phyloP scores from a whole-genome alignment of 2,329 filamentous ascomycete genomes.

The Colletotrichum spinosum region DNA sequence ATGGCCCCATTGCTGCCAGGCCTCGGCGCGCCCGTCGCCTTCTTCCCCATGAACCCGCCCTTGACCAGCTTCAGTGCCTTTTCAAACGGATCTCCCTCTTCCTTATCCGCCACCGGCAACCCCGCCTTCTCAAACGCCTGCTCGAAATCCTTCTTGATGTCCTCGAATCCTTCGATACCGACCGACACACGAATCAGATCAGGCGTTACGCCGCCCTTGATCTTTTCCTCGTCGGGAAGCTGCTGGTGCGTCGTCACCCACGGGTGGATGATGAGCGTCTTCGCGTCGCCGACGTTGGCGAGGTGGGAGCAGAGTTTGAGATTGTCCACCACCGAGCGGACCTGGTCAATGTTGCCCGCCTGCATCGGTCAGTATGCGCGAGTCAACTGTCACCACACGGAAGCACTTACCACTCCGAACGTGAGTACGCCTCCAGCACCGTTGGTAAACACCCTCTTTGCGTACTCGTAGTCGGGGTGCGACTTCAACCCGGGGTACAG shows the following conservation, averaged over 20 bases:
- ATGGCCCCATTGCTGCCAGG: conserved; percentile 30
- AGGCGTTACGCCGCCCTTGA: conserved; percentile 71
- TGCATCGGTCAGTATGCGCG: not conserved
- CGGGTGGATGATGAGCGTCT: conserved; percentile 78
- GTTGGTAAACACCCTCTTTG: conserved; percentile 75
- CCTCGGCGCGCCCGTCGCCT: conserved; percentile 31
- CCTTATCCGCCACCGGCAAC: conserved; percentile 19
- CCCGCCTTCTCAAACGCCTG: conserved; percentile 57
- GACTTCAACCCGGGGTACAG: conserved; percentile 76
- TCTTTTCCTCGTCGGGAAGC: conserved; percentile 73
- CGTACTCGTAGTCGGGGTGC: conserved; percentile 72
- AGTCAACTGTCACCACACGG: conserved; percentile 48
- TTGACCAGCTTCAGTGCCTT: conserved; percentile 25
- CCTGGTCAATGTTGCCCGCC: conserved; percentile 48
- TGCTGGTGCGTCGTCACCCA: conserved; percentile 81
- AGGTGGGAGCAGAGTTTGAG: conserved; percentile 80
- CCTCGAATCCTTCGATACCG: conserved; percentile 76
- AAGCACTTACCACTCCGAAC: conserved; percentile 66
- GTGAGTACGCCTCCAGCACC: conserved; percentile 79
- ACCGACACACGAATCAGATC: conserved; percentile 43
- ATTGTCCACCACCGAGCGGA: conserved; percentile 71
- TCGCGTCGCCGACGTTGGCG: conserved; percentile 79
- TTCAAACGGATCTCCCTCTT: conserved; percentile 28
- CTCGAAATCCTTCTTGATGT: conserved; percentile 78
- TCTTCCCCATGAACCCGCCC: conserved; percentile 34